A percentile compares a stretch with the other conserved stretches of the same genome.
Evolutionary conservation across 495 filamentous ascomycete genomes (phyloP).

Genomic region (Hypoxylon perforatum): DNA sequence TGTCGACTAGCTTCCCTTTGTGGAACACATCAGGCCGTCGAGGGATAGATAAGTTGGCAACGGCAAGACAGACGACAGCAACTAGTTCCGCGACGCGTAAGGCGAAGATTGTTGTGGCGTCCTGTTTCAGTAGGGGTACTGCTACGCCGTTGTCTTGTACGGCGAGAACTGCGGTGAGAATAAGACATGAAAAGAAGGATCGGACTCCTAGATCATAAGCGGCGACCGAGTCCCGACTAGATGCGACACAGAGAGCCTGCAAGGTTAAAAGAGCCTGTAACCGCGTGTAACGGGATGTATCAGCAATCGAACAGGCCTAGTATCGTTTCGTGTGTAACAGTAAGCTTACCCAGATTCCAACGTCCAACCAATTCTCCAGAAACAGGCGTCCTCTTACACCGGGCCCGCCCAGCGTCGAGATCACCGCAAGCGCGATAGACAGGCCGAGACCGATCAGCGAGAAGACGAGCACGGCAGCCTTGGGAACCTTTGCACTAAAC

Average conservation of each 20-base stretch:
- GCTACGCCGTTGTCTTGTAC: constrained; percentile 51
- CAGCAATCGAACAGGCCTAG: constrained; percentile 14
- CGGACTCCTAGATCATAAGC: constrained; percentile 61
- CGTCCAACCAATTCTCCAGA: constrained; percentile 55
- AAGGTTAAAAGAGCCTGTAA: constrained; percentile 55
- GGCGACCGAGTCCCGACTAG: constrained; percentile 56
- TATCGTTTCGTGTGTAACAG: constrained; percentile 27
- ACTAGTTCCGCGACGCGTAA: constrained; percentile 54
- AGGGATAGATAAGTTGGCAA: constrained; percentile 64
- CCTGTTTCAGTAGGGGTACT: constrained; percentile 43
- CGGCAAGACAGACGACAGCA: constrained; percentile 46
- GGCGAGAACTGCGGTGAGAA: constrained; percentile 52
- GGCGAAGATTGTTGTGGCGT: constrained; percentile 35
- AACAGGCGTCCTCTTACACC: constrained; percentile 34
- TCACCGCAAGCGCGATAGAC: constrained; percentile 57
- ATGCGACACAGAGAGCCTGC: constrained; percentile 57
- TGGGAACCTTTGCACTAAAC: constrained; percentile 64
- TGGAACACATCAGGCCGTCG: constrained; percentile 74
- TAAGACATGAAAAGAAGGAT: constrained; percentile 54
- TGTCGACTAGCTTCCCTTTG: constrained; percentile 69
- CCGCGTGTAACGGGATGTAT: constrained; percentile 29
- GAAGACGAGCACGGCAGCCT: constrained; percentile 54
- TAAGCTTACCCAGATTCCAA: constrained; percentile 59
- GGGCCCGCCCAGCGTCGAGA: constrained; percentile 47
- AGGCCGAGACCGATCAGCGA: constrained; percentile 57